These are phyloP conservation scores for Lophiostoma macrostomum DNA, from an alignment of 495 filamentous ascomycete species.

Conservation along the genomic window DNA sequence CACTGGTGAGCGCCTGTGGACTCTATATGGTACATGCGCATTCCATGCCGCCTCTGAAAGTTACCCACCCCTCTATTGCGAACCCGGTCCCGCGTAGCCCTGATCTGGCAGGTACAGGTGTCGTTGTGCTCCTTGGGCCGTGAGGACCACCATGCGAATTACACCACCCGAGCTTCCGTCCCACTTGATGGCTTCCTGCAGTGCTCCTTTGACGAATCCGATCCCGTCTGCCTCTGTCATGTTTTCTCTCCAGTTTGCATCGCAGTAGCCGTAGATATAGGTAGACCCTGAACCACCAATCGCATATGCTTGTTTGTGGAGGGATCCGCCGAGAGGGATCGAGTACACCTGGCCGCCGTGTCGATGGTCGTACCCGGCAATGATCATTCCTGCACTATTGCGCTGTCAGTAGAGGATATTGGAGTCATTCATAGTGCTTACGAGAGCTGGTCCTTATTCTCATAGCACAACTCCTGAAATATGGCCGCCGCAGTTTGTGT, in stretches of 20 bases:
- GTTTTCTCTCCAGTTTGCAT: conserved; percentile 90
- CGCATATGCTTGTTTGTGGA: conserved; percentile 94
- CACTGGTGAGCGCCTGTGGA: background rate
- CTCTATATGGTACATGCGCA: background rate
- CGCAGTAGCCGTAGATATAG: conserved; percentile 98
- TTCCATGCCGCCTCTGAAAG: background rate
- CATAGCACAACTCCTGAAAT: conserved; percentile 96
- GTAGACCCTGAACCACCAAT: conserved; percentile 97
- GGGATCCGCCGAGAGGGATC: conserved; percentile 92
- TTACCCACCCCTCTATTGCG: conserved; percentile 32
- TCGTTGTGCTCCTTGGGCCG: conserved; percentile 77
- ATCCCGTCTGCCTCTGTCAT: conserved; percentile 96
- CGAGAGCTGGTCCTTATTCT: conserved; percentile 91
- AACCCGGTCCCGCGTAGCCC: conserved; percentile 65
- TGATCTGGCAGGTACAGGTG: conserved; percentile 90
- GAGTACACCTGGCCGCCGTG: conserved; percentile 96
- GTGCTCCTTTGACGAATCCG: conserved; percentile 81
- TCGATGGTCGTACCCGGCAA: conserved; percentile 89
- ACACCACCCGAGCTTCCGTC: conserved; percentile 98
- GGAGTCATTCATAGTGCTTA: conserved; percentile 39
- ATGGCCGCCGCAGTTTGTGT: conserved; percentile 91
- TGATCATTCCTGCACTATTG: conserved; percentile 87
- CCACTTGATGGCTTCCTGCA: conserved; percentile 97
- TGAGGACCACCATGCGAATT: conserved; percentile 95
- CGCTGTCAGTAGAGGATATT: conserved; percentile 1